A percentile compares a stretch with the other conserved stretches of the same genome.
These are phyloP conservation scores for Malassezia furfur DNA, from an alignment of 1,284 basidiomycete genomes.

Conservation along the genomic window DNA sequence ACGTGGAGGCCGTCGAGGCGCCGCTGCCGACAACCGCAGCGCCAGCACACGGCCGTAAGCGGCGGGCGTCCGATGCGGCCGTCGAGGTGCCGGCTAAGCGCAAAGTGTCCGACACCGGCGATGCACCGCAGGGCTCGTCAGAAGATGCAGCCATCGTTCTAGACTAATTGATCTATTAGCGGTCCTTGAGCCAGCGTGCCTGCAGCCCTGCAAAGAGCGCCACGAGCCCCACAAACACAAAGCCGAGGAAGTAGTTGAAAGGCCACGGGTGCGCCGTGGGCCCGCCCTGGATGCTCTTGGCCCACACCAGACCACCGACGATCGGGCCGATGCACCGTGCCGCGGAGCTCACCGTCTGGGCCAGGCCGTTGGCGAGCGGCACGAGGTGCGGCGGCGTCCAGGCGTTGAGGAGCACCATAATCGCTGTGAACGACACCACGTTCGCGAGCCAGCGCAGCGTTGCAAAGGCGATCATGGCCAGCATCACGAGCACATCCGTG, in stretches of 20 bases:
- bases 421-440: constrained; percentile 47
- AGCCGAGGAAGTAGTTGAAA: constrained; percentile 41
- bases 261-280: constrained; percentile 27
- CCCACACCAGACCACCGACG: constrained; percentile 44
- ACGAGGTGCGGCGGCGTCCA: constrained; percentile 49
- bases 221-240: constrained; percentile 37
- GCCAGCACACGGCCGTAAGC: neutral
- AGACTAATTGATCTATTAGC: constrained; percentile 6
- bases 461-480: constrained; percentile 49
- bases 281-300: constrained; percentile 33
- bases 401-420: constrained; percentile 48
- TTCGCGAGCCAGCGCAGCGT: constrained; percentile 48
- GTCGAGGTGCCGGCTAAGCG: neutral
- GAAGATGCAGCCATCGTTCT: constrained; percentile 15
- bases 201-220: constrained; percentile 32
- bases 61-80: constrained; percentile 3
- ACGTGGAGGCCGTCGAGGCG: constrained; percentile 68
- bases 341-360: constrained; percentile 48
- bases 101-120: neutral
- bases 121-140: neutral
- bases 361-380: constrained; percentile 50
- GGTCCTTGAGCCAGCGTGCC: constrained; percentile 8
- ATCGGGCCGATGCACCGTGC: constrained; percentile 49
- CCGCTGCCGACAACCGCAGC: constrained; percentile 20
- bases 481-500: constrained; percentile 49